Evolutionary conservation across 495 filamentous ascomycete genomes (phyloP).

Genomic region (Xylaria scruposa): DNA sequence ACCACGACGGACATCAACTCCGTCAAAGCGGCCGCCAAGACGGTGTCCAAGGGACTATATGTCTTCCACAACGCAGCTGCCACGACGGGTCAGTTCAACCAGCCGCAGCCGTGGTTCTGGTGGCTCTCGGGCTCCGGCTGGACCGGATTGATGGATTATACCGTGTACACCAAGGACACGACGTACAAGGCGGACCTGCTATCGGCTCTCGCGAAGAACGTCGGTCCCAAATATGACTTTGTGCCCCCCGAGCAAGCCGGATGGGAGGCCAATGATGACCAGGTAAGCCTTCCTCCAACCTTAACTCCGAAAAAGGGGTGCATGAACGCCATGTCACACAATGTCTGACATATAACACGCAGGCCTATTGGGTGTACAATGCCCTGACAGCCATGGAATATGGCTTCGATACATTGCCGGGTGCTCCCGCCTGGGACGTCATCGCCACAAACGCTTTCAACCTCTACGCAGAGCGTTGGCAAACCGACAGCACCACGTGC

Average conservation of each 20-base stretch:
- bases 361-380: conserved; percentile 77
- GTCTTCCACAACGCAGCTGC: conserved; percentile 72
- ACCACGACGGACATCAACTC: conserved; percentile 37
- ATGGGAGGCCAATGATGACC: conserved; percentile 83
- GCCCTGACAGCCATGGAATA: conserved; percentile 82
- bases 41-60: conserved; percentile 61
- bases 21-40: conserved; percentile 48
- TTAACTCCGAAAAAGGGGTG: neutral
- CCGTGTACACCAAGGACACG: conserved; percentile 77
- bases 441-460: conserved; percentile 81
- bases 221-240: conserved; percentile 69
- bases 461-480: conserved; percentile 69
- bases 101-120: conserved; percentile 81
- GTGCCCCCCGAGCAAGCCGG: conserved; percentile 81
- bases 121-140: conserved; percentile 82
- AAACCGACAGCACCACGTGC: conserved; percentile 70
- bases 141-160: conserved; percentile 81
- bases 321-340: neutral
- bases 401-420: conserved; percentile 55
- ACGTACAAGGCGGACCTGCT: conserved; percentile 72
- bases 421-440: conserved; percentile 71
- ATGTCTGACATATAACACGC: conserved; percentile 2
- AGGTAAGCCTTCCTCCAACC: conserved; percentile 47
- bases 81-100: conserved; percentile 64
- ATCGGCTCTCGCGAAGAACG: conserved; percentile 74